Base-by-base conservation (phyloP, 331 rosid genomes). In the Malus hybrid region DNA sequence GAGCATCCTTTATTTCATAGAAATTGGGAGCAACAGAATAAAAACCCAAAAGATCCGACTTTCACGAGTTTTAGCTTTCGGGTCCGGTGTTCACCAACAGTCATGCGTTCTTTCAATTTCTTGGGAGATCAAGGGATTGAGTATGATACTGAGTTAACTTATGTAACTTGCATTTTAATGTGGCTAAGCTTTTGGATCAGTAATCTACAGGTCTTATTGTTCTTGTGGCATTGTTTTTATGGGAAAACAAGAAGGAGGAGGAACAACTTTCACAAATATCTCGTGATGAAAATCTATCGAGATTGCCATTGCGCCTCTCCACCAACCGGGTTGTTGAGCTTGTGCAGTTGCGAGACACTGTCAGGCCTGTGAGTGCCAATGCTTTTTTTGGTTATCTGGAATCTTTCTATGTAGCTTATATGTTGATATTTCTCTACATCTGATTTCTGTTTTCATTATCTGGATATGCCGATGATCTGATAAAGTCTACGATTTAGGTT, bases 211-310 rank as follows among this genome's bases (percentile, higher is more conserved):
- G 99, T 82, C 85, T 94, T 56, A 73, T 87, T 82, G 88, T 80
- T 80, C 76, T 90, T 75, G 89, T 85, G 86, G 97, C 96, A 36
- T 82, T 94, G 79, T 89, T 90, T 80, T 42, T 94, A 24, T 94
- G 99, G 99, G 97, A 94, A 78, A 92, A 85, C 80, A 94, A 89
- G 87, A 94, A 88, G 85, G 99, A 94, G 76, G 99, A 92, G 88
- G 97, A 94, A 70, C 99, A 94, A 68, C 85, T 92, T 74, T 88
- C 90, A 20, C 95, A 90, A 82, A 94, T 94, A 84, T 73, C 97
- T 61, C 88, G 97, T 73, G 70, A 92, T 82, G 97, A 94, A 86
- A 90, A 89, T 36, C 77, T 94, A 66, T 94, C 97, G 15, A 92
- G 99, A 81, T 73, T 94, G 90, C 99, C 99, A 74, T 73, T 94